A percentile compares a stretch with the other conserved stretches of the same genome.
Conservation (phyloP, 345 rosid genomes). For the Nasturtium officinale region DNA sequence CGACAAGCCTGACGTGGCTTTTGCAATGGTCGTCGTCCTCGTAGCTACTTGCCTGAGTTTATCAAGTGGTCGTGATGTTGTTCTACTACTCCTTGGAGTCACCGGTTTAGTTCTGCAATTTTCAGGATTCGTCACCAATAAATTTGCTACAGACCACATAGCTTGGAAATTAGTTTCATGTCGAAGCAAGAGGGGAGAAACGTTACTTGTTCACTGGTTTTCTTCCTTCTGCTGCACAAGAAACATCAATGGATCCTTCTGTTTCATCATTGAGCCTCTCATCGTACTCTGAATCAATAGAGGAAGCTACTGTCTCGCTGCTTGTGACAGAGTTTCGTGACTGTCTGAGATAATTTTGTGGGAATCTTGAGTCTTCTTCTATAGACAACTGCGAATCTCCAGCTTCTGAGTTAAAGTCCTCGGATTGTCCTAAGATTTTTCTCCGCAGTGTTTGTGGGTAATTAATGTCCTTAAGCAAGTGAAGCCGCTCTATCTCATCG, state of each 20-base stretch:
- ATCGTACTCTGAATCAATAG: conserved; percentile 28
- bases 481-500: conserved; percentile 82
- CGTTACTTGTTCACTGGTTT: conserved; percentile 35
- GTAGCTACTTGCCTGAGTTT: conserved; percentile 39
- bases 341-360: conserved; percentile 32
- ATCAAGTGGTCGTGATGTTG: conserved; percentile 41
- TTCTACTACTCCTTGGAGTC: conserved; percentile 33
- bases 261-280: conserved; percentile 10
- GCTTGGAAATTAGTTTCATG: background rate
- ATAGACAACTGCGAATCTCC: conserved; percentile 23
- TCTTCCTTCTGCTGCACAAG: conserved; percentile 37
- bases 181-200: background rate
- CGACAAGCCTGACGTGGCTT: conserved; percentile 31
- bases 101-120: conserved; percentile 35
- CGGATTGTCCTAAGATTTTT: conserved; percentile 38
- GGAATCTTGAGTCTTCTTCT: conserved; percentile 31
- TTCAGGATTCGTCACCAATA: background rate
- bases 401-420: conserved; percentile 32
- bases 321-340: conserved; percentile 19
- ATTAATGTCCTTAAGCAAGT: conserved; percentile 67
- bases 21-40: conserved; percentile 23
- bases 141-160: background rate
- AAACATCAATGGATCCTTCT: conserved; percentile 23
- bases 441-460: conserved; percentile 27
- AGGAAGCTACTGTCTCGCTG: conserved; percentile 6